Base-by-base conservation (phyloP, 208 protist genomes). In the Zelonia costaricensis region DNA sequence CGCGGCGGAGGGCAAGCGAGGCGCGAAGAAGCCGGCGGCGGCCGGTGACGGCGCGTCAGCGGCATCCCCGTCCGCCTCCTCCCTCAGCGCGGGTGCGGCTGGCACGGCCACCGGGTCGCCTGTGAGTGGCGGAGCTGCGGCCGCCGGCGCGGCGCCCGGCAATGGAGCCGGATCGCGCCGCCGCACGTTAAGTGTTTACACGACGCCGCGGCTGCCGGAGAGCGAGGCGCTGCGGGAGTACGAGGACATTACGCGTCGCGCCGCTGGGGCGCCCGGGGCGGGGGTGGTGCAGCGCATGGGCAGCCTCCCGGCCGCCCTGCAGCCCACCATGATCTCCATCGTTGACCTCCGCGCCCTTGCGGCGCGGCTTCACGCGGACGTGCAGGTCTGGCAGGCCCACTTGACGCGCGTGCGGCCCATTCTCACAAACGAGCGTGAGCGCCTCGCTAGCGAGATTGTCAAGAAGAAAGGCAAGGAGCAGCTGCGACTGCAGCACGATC, bases 401-500 rank as follows among this genome's bases (percentile, higher is more conserved):
- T 45, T 70, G 36, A 28, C 12, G 22, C 59, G 54, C 27, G 49
- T 78, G 7, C 54, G 69, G 49, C 40, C 48, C 28, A 25, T 81
- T 12, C 69, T 85, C 31, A 22, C 39, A 6, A 35, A 38, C n/a
- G 76, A 83, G 68, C 57, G 72, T 3, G 48, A 52, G 42, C 70
- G 66, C 16, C 15, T 88, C 9, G 82, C 74, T 30, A 15, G 44
- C 18, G 81, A 88, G 67, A 49, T 81, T 25, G 38, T 8, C 23
- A 73, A 76, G 42, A 47, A 57, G 38, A 86, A 85, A 42, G 84
- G 84, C 0, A 82, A 82, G 56, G 88, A 94, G 61, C 64, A 81
- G 23, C 45, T 69, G 30, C 74, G 65, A 36, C 67, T 89, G 33
- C 72, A 83, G 57, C 59, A 68, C 39, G 80, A 86, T 39, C 69